Evolutionary conservation across 139 green algal species (phyloP), one percentile per base, ranked within the genome.

Genomic region (Dunaliella sp.): DNA sequence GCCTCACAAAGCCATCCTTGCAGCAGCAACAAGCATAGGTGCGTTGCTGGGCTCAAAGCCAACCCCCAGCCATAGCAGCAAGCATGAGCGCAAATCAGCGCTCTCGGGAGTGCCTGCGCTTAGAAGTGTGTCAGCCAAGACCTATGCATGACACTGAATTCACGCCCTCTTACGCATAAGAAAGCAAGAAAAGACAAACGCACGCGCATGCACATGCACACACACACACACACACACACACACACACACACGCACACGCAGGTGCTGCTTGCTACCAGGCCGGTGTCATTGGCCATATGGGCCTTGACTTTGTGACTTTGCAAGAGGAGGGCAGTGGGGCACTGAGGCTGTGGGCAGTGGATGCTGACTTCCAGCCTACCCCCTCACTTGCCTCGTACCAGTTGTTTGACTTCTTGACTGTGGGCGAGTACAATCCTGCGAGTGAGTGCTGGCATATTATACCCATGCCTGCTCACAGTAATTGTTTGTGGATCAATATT

Each of bases 401-500:
- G 84, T 84, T 95, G 38, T 95, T 95, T 74, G 89, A 95, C 88
- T 94, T 94, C 80, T 58, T 95, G 38, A 38, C 88, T 24, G 91
- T 82, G 3, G 92, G 92, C 73, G 80, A 88, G 72, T 90, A 85
- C 65, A 85, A 90, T 84, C 87, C 87, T 34, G 84, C 85, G 36
- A 86, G 80, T 77, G 85, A 91, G 83, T 80, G n/a, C n/a, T n/a
- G n/a, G n/a, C n/a, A n/a, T n/a, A n/a, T n/a, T n/a, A n/a, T n/a
- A n/a, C n/a, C n/a, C n/a, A n/a, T n/a, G n/a, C n/a, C n/a, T n/a
- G n/a, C n/a, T n/a, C n/a, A n/a, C n/a, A n/a, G n/a, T n/a, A n/a
- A n/a, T n/a, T n/a, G n/a, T n/a, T n/a, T n/a, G n/a, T n/a, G n/a
- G n/a, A n/a, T n/a, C n/a, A n/a, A n/a, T n/a, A n/a, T n/a, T n/a